Evolutionary conservation across 2,329 filamentous ascomycete genomes (phyloP), one percentile per base, ranked within the genome.

Genomic region (Cladorrhinum sp.): DNA sequence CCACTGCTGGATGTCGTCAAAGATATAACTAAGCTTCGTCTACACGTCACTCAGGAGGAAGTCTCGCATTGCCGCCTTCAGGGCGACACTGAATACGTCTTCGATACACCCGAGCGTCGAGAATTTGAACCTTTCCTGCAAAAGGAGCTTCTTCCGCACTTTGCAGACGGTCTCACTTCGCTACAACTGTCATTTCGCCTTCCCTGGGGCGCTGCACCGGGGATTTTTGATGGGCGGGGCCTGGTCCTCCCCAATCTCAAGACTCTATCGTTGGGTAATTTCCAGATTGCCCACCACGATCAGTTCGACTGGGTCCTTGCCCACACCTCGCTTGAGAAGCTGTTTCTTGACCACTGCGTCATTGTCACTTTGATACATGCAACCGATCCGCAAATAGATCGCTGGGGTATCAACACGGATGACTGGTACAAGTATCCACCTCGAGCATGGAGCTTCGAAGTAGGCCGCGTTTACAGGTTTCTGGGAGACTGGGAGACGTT

Each of bases 271-370:
- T 52, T 72, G 18, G 57, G 50, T 0, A 1, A 61, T 0, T 68
- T 61, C 10, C 33, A 60, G 0, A 65, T 71, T 30, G 39, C 65
- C 0, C 65, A 65, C 2, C 18, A 67, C 14, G 62, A 69, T 6
- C 68, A 72, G 0, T 64, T 69, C 12, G 66, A 69, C 5, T 72
- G 68, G 71, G 63, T 71, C 0, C 18, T 49, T 26, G 46, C 4
- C n/a, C 57, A 48, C 30, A 57, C 48, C 8, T 52, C 2, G 30
- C 57, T 62, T 1, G 55, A 20, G 14, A 63, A 65, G n/a, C 65
- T 62, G 2, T 39, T 33, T 20, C 49, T 62, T 12, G 18, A 66
- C 42, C 64, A 64, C 14, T 66, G 68, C 7, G 24, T 57, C 0
- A 60, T 69, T 3, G 64, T 42, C 0, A 64, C 66, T 0, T 61